These are phyloP conservation scores for Penicillium sclerotiorum DNA, from an alignment of 2,329 filamentous ascomycete genomes.

Conservation along the genomic window DNA sequence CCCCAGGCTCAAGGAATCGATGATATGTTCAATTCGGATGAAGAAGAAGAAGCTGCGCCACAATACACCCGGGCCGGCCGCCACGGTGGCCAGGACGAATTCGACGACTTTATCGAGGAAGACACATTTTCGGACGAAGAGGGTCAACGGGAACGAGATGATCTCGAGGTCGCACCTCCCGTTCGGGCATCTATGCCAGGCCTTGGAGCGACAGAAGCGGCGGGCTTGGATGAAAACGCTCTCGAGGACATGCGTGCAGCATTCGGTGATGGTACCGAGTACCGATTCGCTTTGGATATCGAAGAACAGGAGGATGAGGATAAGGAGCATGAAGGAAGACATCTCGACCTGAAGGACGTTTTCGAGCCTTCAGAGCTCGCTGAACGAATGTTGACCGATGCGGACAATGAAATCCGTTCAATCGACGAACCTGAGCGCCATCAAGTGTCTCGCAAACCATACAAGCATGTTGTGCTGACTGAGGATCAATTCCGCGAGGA, in stretches of 20 bases:
- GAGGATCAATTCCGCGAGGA: slow-evolving; percentile 90
- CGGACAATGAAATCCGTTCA: slow-evolving; percentile 87
- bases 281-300: slow-evolving; percentile 88
- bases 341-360: slow-evolving; percentile 92
- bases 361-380: slow-evolving; percentile 95
- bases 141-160: slow-evolving; percentile 73
- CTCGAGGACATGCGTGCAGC: slow-evolving; percentile 95
- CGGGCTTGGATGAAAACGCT: slow-evolving; percentile 86
- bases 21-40: slow-evolving; percentile 94
- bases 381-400: slow-evolving; percentile 93
- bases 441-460: slow-evolving; percentile 86
- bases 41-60: slow-evolving; percentile 66
- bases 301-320: slow-evolving; percentile 83
- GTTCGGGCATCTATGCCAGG: slow-evolving; percentile 69
- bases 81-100: slow-evolving; percentile 71
- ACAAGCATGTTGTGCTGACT: slow-evolving; percentile 77
- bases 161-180: slow-evolving; percentile 84
- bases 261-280: slow-evolving; percentile 94
- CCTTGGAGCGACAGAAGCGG: slow-evolving; percentile 71
- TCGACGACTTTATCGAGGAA: slow-evolving; percentile 96
- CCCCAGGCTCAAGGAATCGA: slow-evolving; percentile 73
- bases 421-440: slow-evolving; percentile 92
- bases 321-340: slow-evolving; percentile 75
- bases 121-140: slow-evolving; percentile 89
- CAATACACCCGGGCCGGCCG: slow-evolving; percentile 48